Percentiles rank a stretch among this genome's conserved stretches.
These are phyloP conservation scores for Hibiscus mutabilis DNA, from an alignment of 345 rosid genomes.

Conservation along the genomic window DNA sequence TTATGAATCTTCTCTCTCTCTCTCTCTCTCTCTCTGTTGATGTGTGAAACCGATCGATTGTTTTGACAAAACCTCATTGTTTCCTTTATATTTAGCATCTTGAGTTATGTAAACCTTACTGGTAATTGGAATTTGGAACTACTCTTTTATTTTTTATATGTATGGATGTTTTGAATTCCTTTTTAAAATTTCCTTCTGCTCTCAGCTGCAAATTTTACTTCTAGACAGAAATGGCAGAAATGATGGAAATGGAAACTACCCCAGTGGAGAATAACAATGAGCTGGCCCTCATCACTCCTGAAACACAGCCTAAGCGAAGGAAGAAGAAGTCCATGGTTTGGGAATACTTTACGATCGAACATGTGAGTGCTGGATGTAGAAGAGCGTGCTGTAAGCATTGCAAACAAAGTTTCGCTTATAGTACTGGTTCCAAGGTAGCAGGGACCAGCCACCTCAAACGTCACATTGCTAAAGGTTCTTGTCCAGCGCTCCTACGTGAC, in stretches of 20 bases:
- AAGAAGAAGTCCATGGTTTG: slow-evolving; percentile 91
- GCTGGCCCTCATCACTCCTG: slow-evolving; percentile 21
- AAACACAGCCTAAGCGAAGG: slow-evolving; percentile 56
- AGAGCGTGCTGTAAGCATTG: slow-evolving; percentile 90
- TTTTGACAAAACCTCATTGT: not conserved
- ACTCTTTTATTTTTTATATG: not conserved
- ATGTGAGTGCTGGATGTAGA: slow-evolving; percentile 59
- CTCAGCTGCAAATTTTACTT: slow-evolving; percentile 11
- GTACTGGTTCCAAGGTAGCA: slow-evolving; percentile 88
- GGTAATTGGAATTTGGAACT: not conserved
- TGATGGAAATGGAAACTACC: slow-evolving; percentile 6
- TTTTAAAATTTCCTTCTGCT: slow-evolving; percentile 5
- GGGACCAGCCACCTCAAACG: slow-evolving; percentile 98
- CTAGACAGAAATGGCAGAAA: not conserved
- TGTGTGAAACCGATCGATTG: not conserved
- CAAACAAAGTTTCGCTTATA: slow-evolving; percentile 97
- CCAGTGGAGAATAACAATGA: slow-evolving; percentile 7
- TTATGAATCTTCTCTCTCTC: not conserved
- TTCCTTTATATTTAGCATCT: not conserved
- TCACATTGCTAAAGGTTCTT: slow-evolving; percentile 82
- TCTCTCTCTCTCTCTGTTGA: not conserved
- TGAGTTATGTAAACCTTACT: not conserved
- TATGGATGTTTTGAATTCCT: not conserved
- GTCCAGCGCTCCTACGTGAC: slow-evolving; percentile 56
- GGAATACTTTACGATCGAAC: slow-evolving; percentile 83